Evolutionary conservation across 2,329 filamentous ascomycete genomes (phyloP).

Genomic region (Macrophomina pseudophaseolina): DNA sequence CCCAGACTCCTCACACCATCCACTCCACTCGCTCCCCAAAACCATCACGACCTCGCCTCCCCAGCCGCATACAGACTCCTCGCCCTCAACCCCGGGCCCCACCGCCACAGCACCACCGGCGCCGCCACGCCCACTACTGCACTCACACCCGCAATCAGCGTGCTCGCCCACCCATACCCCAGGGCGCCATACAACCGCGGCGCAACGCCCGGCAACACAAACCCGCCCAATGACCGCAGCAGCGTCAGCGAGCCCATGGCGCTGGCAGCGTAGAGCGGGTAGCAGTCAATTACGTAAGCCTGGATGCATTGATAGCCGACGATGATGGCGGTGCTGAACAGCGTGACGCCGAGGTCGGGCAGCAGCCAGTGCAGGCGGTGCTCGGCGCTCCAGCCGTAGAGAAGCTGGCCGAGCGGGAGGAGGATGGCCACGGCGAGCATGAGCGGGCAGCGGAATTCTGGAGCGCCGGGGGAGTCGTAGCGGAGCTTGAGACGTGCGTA

Average conservation of each 20-base stretch:
- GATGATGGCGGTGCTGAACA: constrained; percentile 31
- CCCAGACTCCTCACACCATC: not conserved
- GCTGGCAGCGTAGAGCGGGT: constrained; percentile 53
- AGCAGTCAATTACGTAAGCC: constrained; percentile 32
- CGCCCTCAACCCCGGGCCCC: not conserved
- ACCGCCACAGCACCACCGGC: constrained; percentile 52
- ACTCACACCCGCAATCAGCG: constrained; percentile 52
- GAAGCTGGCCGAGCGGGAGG: constrained; percentile 59
- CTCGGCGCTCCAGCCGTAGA: constrained; percentile 64
- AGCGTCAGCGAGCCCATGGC: constrained; percentile 57
- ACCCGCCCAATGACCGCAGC: constrained; percentile 53
- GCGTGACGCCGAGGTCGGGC: constrained; percentile 28
- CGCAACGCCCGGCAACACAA: constrained; percentile 53
- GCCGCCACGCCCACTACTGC: constrained; percentile 54
- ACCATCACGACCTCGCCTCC: not conserved
- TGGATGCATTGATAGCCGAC: constrained; percentile 33
- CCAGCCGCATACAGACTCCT: not conserved
- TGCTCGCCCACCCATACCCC: constrained; percentile 57
- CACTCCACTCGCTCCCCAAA: not conserved
- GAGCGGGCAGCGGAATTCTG: constrained; percentile 56
- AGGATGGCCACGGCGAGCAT: constrained; percentile 60
- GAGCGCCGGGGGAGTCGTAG: constrained; percentile 47
- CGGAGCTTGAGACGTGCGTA: constrained; percentile 51
- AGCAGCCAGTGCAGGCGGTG: constrained; percentile 45
- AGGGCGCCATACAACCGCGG: constrained; percentile 49